phyloP scores from a whole-genome alignment of 345 rosid genomes.

The Arabidopsis arenosa region DNA sequence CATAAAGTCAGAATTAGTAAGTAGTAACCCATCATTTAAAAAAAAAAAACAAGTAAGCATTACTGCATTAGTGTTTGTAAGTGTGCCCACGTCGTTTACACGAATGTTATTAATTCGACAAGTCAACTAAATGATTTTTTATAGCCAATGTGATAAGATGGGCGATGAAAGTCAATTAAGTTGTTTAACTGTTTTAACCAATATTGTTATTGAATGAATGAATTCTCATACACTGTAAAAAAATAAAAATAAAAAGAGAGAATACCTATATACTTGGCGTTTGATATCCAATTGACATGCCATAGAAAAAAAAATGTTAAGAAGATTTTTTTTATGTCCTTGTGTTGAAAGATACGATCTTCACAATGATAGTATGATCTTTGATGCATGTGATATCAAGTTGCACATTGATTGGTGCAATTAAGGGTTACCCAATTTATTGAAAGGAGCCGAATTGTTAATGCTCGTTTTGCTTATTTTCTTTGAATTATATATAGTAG shows the following conservation, averaged over 20 bases:
- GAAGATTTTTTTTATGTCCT: conserved; percentile 2
- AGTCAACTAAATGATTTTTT: conserved; percentile 33
- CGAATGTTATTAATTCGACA: conserved; percentile 31
- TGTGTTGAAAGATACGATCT: conserved; percentile 38
- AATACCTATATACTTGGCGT: not conserved
- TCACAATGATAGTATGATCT: conserved; percentile 37
- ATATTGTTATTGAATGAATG: not conserved
- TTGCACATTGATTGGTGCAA: conserved; percentile 44
- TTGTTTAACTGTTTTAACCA: not conserved
- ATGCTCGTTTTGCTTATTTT: conserved; percentile 36
- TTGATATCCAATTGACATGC: not conserved
- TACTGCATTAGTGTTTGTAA: conserved; percentile 36
- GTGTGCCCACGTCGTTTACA: conserved; percentile 40
- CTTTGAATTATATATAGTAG: not conserved
- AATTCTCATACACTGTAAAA: not conserved
- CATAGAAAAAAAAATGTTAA: not conserved
- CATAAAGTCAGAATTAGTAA: conserved; percentile 29
- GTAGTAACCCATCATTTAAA: not conserved
- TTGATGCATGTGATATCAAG: conserved; percentile 45
- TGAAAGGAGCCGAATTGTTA: conserved; percentile 33
- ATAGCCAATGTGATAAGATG: conserved; percentile 1
- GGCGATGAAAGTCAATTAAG: conserved; percentile 2
- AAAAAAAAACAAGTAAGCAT: conserved; percentile 5
- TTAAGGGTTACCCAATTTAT: conserved; percentile 41
- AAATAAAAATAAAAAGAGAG: not conserved